phyloP scores from a whole-genome alignment of 148 eudicot species.

The Rhododendron ferrugineum region DNA sequence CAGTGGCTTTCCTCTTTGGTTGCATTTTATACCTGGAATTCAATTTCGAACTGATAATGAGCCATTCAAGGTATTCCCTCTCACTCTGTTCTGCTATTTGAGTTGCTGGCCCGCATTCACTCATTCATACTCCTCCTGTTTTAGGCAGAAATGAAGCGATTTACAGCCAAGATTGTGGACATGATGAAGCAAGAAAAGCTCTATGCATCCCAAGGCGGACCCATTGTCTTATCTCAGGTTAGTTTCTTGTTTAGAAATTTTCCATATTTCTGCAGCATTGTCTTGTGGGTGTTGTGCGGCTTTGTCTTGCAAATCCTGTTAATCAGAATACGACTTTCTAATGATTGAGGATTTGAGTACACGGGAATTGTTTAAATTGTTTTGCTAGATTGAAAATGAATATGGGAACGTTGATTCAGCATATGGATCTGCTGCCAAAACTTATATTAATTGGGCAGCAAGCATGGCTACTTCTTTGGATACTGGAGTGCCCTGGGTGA shows the following conservation, averaged over 20 bases:
- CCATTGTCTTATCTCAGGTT: conserved; percentile 92
- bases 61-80: conserved; percentile 79
- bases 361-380: not conserved
- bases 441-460: conserved; percentile 94
- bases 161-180: conserved; percentile 73
- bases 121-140: conserved; percentile 5
- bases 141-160: conserved; percentile 85
- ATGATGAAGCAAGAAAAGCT: conserved; percentile 80
- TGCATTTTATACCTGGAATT: conserved; percentile 84
- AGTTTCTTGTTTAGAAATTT: not conserved
- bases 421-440: conserved; percentile 58
- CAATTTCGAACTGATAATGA: conserved; percentile 78
- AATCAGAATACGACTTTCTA: not conserved
- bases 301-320: not conserved
- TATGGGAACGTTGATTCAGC: conserved; percentile 64
- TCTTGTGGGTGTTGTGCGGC: not conserved
- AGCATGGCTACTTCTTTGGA: conserved; percentile 73
- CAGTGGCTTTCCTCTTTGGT: conserved; percentile 98
- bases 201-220: conserved; percentile 94
- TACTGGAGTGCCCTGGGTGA: conserved; percentile 97
- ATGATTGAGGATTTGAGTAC: not conserved
- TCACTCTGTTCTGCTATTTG: not conserved
- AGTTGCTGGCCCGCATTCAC: no score
- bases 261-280: not conserved
- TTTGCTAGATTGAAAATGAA: conserved; percentile 83